Evolutionary conservation across 805 yeast species (phyloP).

Genomic region (Limtongia smithiae): DNA sequence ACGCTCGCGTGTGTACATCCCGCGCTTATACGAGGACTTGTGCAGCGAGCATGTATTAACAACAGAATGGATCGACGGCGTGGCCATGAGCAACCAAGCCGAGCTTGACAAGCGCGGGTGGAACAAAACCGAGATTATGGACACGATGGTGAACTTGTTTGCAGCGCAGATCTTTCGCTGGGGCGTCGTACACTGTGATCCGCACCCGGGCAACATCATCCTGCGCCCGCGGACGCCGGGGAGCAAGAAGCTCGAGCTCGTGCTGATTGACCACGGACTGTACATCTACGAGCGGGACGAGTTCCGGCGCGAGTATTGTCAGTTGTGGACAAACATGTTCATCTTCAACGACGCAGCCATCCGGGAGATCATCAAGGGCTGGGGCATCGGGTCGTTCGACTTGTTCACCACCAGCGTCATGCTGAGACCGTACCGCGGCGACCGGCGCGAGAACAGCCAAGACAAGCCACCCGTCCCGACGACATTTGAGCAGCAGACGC

Average conservation of each 20-base stretch:
- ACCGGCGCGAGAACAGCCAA: not conserved
- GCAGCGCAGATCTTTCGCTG: conserved; percentile 60
- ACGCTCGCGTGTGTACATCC: conserved; percentile 50
- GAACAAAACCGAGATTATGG: conserved; percentile 45
- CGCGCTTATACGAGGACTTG: conserved; percentile 46
- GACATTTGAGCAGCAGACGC: conserved; percentile 44
- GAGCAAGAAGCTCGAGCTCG: conserved; percentile 40
- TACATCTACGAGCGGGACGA: conserved; percentile 52
- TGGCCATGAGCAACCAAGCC: conserved; percentile 49
- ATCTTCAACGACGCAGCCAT: conserved; percentile 50
- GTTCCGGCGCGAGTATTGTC: conserved; percentile 55
- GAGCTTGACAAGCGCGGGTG: conserved; percentile 41
- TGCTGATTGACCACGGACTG: conserved; percentile 71
- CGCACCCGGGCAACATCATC: conserved; percentile 77
- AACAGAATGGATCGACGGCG: conserved; percentile 77
- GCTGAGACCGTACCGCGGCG: conserved; percentile 44
- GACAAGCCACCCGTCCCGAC: not conserved
- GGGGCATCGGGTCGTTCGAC: conserved; percentile 72
- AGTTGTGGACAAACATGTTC: conserved; percentile 62
- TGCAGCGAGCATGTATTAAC: conserved; percentile 53
- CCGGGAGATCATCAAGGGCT: conserved; percentile 46
- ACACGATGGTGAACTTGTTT: conserved; percentile 49
- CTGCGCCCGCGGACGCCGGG: conserved; percentile 45
- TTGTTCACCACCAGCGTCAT: conserved; percentile 56
- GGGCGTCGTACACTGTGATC: conserved; percentile 71